Evolutionary conservation across 441 rosid genomes (phyloP).

Genomic region (Corymbia calophylla): DNA sequence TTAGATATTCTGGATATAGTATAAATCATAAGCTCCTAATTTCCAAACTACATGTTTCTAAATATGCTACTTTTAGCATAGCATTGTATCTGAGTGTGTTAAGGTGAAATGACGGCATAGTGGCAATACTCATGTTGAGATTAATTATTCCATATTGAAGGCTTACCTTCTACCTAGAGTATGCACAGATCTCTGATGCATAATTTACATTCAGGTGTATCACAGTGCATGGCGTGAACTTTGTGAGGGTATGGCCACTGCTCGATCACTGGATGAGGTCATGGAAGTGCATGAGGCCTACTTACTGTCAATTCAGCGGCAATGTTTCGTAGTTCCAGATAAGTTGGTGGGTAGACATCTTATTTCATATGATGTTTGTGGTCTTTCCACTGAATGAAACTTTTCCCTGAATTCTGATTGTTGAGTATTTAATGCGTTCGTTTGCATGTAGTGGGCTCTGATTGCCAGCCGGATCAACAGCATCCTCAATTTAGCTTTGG

Average conservation of each 20-base stretch:
- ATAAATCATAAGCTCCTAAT: neutral
- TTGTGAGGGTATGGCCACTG: slow-evolving; percentile 80
- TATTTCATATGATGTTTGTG: neutral
- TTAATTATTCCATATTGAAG: neutral
- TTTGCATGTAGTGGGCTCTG: slow-evolving; percentile 66
- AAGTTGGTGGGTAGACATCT: slow-evolving; percentile 53
- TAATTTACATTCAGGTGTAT: slow-evolving; percentile 60
- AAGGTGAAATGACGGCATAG: neutral
- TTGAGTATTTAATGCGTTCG: neutral
- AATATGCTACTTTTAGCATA: neutral
- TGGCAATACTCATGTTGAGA: neutral
- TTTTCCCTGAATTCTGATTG: neutral
- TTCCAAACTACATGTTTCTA: neutral
- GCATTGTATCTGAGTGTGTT: neutral
- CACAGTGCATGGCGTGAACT: slow-evolving; percentile 97
- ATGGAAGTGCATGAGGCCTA: slow-evolving; percentile 95
- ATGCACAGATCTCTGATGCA: slow-evolving; percentile 4
- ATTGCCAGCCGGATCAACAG: slow-evolving; percentile 86
- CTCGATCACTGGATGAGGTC: slow-evolving; percentile 90
- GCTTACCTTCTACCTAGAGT: neutral
- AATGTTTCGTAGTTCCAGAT: slow-evolving; percentile 93
- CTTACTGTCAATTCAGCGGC: slow-evolving; percentile 87
- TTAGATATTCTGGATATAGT: neutral
- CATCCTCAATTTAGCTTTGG: slow-evolving; percentile 83
- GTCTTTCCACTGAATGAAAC: neutral